A percentile compares a stretch with the other conserved stretches of the same genome.
Conservation (phyloP, 2,329 filamentous ascomycete species). For the Penicillium sp. region DNA sequence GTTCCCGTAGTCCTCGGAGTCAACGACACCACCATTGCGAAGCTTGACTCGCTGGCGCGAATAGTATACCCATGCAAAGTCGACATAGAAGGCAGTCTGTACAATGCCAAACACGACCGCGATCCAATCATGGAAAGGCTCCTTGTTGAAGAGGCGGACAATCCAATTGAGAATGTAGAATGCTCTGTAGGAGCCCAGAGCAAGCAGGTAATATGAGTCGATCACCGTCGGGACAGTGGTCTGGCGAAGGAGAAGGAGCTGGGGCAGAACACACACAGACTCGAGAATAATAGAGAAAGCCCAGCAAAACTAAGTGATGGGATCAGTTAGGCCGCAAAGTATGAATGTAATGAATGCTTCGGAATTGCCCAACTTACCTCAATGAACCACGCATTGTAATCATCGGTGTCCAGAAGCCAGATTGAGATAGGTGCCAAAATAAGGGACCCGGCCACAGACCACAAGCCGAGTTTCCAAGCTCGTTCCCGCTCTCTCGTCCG, state of each 20-base stretch:
- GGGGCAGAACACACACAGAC: slow-evolving; percentile 79
- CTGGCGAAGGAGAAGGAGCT: slow-evolving; percentile 82
- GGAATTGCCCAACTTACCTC: slow-evolving; percentile 28
- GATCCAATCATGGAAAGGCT: slow-evolving; percentile 57
- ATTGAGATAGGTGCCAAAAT: slow-evolving; percentile 63
- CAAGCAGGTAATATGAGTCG: slow-evolving; percentile 87
- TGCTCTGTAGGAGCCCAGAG: slow-evolving; percentile 75
- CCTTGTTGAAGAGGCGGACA: slow-evolving; percentile 53
- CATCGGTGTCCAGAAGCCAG: slow-evolving; percentile 57
- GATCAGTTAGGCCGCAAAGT: neutral
- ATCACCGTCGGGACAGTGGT: slow-evolving; percentile 94
- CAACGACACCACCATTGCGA: slow-evolving; percentile 74
- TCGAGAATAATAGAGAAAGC: slow-evolving; percentile 86
- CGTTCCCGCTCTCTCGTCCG: slow-evolving; percentile 82
- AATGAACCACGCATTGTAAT: slow-evolving; percentile 28
- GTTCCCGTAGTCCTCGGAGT: slow-evolving; percentile 75
- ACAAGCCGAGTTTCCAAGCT: slow-evolving; percentile 81
- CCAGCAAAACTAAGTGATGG: slow-evolving; percentile 60
- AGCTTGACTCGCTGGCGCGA: slow-evolving; percentile 89
- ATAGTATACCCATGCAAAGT: slow-evolving; percentile 97
- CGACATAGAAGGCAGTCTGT: slow-evolving; percentile 80
- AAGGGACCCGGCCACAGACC: slow-evolving; percentile 57
- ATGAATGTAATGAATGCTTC: too few relatives aligned
- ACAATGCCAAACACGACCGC: slow-evolving; percentile 78
- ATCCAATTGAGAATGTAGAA: slow-evolving; percentile 94